Conservation (phyloP, 805 yeast species). For the Saccharomyces kudriavzevii region DNA sequence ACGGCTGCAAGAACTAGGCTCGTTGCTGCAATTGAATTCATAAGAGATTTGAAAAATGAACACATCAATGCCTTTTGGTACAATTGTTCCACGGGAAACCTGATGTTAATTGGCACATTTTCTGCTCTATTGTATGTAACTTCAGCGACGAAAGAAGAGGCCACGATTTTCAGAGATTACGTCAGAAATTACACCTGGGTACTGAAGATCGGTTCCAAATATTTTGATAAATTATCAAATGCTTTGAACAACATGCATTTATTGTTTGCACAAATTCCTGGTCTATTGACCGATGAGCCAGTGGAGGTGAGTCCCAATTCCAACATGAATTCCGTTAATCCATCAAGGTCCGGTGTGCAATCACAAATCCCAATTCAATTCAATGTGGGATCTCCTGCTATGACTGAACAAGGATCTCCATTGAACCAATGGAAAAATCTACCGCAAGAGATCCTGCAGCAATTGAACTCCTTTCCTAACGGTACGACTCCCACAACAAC, state of each 20-base stretch:
- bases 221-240: conserved; percentile 68
- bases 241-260: conserved; percentile 68
- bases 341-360: conserved; percentile 21
- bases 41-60: conserved; percentile 66
- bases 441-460: conserved; percentile 6
- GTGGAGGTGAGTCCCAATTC: conserved; percentile 6
- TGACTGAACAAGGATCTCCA: conserved; percentile 7
- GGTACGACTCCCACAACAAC: background rate
- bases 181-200: conserved; percentile 72
- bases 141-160: conserved; percentile 52
- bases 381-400: conserved; percentile 5
- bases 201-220: conserved; percentile 62
- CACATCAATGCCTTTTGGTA: conserved; percentile 90
- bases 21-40: conserved; percentile 73
- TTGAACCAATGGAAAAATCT: conserved; percentile 14
- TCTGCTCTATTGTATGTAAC: conserved; percentile 75
- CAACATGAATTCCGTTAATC: conserved; percentile 4
- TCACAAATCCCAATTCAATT: conserved; percentile 1
- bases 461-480: background rate
- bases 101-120: conserved; percentile 79
- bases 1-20: conserved; percentile 79
- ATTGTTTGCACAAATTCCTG: conserved; percentile 69
- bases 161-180: conserved; percentile 54
- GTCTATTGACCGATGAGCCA: conserved; percentile 34
- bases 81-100: conserved; percentile 66